Evolutionary conservation across 2,329 filamentous ascomycete genomes (phyloP), one percentile per base, ranked within the genome.

Genomic region (Chaetoscypha palmicola): DNA sequence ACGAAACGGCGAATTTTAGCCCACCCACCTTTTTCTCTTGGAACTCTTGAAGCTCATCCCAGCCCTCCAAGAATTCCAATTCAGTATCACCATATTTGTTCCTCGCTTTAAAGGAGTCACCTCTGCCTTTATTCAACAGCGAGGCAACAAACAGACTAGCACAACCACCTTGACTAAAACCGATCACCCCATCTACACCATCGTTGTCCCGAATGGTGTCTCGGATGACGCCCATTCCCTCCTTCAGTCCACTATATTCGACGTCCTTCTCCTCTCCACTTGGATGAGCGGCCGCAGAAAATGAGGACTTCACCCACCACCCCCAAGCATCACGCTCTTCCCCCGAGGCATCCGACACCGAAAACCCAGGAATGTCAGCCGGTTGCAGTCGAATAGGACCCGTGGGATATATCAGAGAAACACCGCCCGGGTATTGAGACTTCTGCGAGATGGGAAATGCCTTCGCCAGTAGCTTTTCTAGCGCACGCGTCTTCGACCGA

Each of bases 401-500:
- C 0, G 83, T 86, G 3, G 83, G 82, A 66, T 85, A 89, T 59
- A 79, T 65, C 41, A 87, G 71, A 64, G 30, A 81, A 66, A 17
- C 58, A 53, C 45, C 60, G 66, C 64, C 70, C 51, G 70, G 73
- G 42, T 62, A 71, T 56, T 77, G 62, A 54, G 69, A 68, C 38
- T 75, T 66, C 34, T 81, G 74, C 2, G 74, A 65, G 14, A 38
- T 2, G 12, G 78, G 74, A 51, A 96, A 83, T 21, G 78, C 68
- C 61, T 94, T 95, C 48, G 71, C 65, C 45, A 96, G 75, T 42
- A 82, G 71, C 65, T 96, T 95, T 57, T 89, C 79, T 1, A 96
- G 72, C 9, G 87, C 87, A 63, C 88, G 86, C 35, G 87, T 94
- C 69, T 96, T 96, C 64, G 83, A 77, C 62, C 79, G 83, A 76